These are phyloP conservation scores for Russula virescens DNA, from an alignment of 768 basidiomycete genomes.

Conservation along the genomic window DNA sequence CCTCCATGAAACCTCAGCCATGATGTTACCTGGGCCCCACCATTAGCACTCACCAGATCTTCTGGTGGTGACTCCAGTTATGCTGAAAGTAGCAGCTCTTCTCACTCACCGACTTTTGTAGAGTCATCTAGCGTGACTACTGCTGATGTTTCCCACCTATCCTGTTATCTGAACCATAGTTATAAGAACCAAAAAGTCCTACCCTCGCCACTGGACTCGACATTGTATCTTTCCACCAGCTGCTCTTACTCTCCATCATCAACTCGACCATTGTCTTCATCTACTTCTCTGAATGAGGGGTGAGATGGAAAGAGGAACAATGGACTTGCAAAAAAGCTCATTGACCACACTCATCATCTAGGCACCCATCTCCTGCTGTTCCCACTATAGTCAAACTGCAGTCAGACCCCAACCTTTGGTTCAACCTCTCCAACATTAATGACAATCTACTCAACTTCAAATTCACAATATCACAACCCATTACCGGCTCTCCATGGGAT, in stretches of 20 bases:
- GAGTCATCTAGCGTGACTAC: slow-evolving; percentile 53
- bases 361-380: slow-evolving; percentile 1
- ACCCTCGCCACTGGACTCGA: slow-evolving; percentile 43
- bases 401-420: slow-evolving; percentile 20
- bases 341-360: background rate
- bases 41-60: slow-evolving; percentile 31
- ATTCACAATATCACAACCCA: slow-evolving; percentile 25
- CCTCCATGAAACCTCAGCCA: slow-evolving; percentile 25
- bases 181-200: slow-evolving; percentile 53
- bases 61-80: slow-evolving; percentile 39
- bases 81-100: slow-evolving; percentile 38
- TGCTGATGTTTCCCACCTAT: slow-evolving; percentile 42
- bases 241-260: slow-evolving; percentile 67
- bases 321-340: slow-evolving; percentile 37
- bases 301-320: no score
- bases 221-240: slow-evolving; percentile 58
- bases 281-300: slow-evolving; percentile 53
- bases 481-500: slow-evolving; percentile 32
- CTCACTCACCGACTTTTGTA: slow-evolving; percentile 48
- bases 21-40: slow-evolving; percentile 28
- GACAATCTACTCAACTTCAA: slow-evolving; percentile 30
- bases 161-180: slow-evolving; percentile 36
- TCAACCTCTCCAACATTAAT: slow-evolving; percentile 28
- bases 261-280: slow-evolving; percentile 59
- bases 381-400: slow-evolving; percentile 8